Conservation (phyloP, 129 eudicot genomes). For the Lactuca sativa region DNA sequence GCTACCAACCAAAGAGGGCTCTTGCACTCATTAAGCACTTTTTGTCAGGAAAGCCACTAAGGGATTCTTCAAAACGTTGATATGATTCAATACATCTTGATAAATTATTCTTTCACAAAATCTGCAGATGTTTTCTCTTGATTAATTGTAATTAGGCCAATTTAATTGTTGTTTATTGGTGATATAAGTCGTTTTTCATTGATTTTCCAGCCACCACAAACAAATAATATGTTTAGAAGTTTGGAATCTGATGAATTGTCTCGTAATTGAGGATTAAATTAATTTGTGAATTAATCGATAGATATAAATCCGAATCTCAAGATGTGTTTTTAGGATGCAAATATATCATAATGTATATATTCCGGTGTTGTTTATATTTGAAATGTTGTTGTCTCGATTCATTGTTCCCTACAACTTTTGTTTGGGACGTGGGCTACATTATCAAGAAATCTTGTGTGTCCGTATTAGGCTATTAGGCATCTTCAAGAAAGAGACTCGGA, state of each 20-base stretch:
- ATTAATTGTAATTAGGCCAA: conserved; percentile 38
- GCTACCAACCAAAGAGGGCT: conserved; percentile 74
- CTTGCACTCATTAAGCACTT: conserved; percentile 64
- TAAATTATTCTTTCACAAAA: conserved; percentile 19
- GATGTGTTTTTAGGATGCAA: no score
- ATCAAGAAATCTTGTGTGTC: no score
- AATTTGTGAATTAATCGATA: no score
- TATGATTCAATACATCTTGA: neutral
- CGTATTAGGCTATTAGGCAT: no score
- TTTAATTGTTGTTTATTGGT: conserved; percentile 28
- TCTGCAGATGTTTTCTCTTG: conserved; percentile 16
- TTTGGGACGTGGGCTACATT: no score
- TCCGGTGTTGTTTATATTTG: no score
- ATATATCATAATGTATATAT: no score
- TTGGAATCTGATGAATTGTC: neutral
- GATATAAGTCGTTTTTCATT: conserved; percentile 15
- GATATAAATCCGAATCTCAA: no score
- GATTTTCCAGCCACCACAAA: neutral
- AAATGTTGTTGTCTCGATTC: no score
- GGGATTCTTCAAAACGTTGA: conserved; percentile 26
- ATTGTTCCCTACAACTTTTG: no score
- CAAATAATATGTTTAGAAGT: neutral
- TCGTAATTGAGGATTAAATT: neutral
- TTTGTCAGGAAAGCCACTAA: conserved; percentile 52
- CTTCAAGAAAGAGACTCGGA: no score